phyloP scores from a whole-genome alignment of 805 yeast genomes.

The Suhomyces xylopsoci region DNA sequence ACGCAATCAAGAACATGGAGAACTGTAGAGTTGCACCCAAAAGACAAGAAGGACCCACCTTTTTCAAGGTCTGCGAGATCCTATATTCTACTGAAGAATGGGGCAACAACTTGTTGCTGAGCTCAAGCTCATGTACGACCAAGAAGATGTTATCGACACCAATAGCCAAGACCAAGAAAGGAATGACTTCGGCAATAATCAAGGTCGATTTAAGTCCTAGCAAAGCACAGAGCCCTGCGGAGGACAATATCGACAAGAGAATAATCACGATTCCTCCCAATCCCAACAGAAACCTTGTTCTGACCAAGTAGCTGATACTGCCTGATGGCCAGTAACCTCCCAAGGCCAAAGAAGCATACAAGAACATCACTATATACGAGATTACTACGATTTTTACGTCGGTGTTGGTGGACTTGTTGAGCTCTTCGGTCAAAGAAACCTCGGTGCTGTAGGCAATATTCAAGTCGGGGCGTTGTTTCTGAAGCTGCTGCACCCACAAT shows the following conservation, averaged over 20 bases:
- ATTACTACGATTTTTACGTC: slow-evolving; percentile 67
- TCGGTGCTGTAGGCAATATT: slow-evolving; percentile 77
- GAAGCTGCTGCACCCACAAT: slow-evolving; percentile 43
- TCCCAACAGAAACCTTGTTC: slow-evolving; percentile 73
- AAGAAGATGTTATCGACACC: slow-evolving; percentile 95
- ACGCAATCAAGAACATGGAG: slow-evolving; percentile 75
- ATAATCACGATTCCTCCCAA: slow-evolving; percentile 83
- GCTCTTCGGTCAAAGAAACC: slow-evolving; percentile 77
- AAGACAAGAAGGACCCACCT: slow-evolving; percentile 84
- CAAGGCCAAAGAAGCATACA: slow-evolving; percentile 80
- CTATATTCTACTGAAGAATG: slow-evolving; percentile 48
- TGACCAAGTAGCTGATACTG: slow-evolving; percentile 30
- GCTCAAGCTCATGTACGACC: slow-evolving; percentile 73
- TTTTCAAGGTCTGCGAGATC: slow-evolving; percentile 60
- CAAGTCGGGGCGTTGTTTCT: slow-evolving; percentile 51
- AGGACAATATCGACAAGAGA: slow-evolving; percentile 70
- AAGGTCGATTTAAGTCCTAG: slow-evolving; percentile 83
- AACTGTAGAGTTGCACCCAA: slow-evolving; percentile 75
- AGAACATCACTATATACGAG: slow-evolving; percentile 82
- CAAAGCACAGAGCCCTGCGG: slow-evolving; percentile 77
- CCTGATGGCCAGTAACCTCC: slow-evolving; percentile 49
- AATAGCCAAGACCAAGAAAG: slow-evolving; percentile 86
- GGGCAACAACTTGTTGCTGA: slow-evolving; percentile 46
- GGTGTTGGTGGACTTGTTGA: slow-evolving; percentile 76
- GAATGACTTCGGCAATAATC: slow-evolving; percentile 94